Conservation (phyloP, 1,284 basidiomycete genomes). For the Ceratobasidium sp. region DNA sequence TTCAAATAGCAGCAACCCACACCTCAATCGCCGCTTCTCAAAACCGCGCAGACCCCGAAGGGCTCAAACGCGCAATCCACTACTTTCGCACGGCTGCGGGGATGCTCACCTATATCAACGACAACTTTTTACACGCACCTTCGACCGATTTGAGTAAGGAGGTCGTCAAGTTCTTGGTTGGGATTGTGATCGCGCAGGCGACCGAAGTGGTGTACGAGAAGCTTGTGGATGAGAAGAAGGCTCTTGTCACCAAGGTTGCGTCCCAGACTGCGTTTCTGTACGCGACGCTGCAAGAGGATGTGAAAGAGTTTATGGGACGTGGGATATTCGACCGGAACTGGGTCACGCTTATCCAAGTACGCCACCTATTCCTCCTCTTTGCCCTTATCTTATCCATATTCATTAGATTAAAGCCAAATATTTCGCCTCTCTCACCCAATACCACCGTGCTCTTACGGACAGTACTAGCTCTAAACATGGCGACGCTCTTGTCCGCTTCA, state of each 20-base stretch:
- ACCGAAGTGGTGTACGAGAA: constrained; percentile 98
- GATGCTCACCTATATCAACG: constrained; percentile 99
- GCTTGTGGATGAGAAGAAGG: constrained; percentile 91
- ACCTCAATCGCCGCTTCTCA: constrained; percentile 89
- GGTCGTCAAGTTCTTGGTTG: constrained; percentile 92
- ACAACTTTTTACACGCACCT: constrained; percentile 98
- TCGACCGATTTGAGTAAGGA: constrained; percentile 97
- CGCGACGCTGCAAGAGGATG: constrained; percentile 83
- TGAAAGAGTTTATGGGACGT: constrained; percentile 96
- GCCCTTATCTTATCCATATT: constrained; percentile 33
- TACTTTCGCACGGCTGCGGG: constrained; percentile 94
- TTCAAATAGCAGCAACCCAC: constrained; percentile 95
- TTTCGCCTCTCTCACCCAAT: constrained; percentile 89
- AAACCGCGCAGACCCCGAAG: constrained; percentile 90
- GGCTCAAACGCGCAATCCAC: constrained; percentile 93
- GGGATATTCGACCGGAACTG: constrained; percentile 97
- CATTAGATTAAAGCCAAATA: constrained; percentile 89
- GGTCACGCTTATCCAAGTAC: constrained; percentile 86
- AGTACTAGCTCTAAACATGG: constrained; percentile 85
- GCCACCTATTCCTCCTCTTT: constrained; percentile 50
- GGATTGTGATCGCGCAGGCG: constrained; percentile 91
- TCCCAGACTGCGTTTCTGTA: constrained; percentile 89
- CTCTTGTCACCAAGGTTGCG: constrained; percentile 88
- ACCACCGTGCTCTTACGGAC: constrained; percentile 88
- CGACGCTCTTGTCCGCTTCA: constrained; percentile 86